Percentiles rank a stretch among this genome's conserved stretches.
Evolutionary conservation across 2,329 filamentous ascomycete species (phyloP).

Genomic region (Botrytis byssoidea): DNA sequence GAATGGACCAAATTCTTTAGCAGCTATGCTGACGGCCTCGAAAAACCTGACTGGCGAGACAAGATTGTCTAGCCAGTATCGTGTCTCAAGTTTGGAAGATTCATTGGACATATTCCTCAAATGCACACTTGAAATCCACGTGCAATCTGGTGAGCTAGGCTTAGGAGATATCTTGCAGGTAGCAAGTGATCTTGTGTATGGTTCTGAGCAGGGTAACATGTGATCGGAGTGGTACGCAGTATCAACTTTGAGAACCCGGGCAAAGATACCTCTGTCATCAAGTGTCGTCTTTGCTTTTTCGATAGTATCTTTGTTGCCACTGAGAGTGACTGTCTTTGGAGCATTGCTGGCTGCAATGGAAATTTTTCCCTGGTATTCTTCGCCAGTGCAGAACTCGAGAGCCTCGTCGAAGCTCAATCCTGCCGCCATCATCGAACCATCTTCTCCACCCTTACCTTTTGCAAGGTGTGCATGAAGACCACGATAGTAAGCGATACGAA

Average conservation of each 20-base stretch:
- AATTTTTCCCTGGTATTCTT: conserved; percentile 21
- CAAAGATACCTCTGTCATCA: conserved; percentile 25
- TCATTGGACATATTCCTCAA: conserved; percentile 26
- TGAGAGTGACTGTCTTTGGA: conserved; percentile 31
- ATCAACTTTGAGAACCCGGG: conserved; percentile 28
- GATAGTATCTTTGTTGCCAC: conserved; percentile 31
- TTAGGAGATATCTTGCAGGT: conserved; percentile 33
- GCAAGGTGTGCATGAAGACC: conserved; percentile 32
- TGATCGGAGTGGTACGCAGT: conserved; percentile 33
- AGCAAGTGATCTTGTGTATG: conserved; percentile 22
- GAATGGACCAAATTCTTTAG: background rate
- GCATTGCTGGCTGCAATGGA: conserved; percentile 38
- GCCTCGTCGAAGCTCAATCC: conserved; percentile 36
- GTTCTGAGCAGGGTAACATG: conserved; percentile 28
- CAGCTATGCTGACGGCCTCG: background rate
- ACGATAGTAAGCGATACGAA: conserved; percentile 47
- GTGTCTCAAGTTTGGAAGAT: conserved; percentile 29
- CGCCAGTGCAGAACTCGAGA: conserved; percentile 20
- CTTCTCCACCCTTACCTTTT: conserved; percentile 21
- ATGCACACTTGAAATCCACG: conserved; percentile 44
- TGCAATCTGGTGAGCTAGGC: conserved; percentile 1
- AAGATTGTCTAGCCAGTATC: conserved; percentile 49
- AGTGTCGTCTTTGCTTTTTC: conserved; percentile 19
- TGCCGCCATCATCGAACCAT: conserved; percentile 52
- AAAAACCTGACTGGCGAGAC: conserved; percentile 45